Conservation (phyloP, 768 basidiomycete species). For the Boletus reticuloceps region DNA sequence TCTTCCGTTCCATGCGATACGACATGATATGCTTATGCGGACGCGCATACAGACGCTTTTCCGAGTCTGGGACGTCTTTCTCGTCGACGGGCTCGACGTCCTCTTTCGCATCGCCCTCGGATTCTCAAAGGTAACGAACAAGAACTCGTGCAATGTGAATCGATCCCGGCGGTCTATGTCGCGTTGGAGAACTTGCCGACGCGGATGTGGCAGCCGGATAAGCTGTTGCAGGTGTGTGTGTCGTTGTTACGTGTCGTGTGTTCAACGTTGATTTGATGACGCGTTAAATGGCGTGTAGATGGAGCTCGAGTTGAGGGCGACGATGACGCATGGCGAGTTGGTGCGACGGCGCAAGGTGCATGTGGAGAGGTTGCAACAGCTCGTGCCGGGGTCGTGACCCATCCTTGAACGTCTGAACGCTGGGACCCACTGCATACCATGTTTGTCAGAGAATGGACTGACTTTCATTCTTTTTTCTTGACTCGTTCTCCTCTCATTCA, state of each 20-base stretch:
- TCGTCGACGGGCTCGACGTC: constrained; percentile 89
- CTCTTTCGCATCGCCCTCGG: constrained; percentile 86
- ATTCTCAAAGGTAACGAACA: constrained; percentile 82
- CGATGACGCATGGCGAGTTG: constrained; percentile 54
- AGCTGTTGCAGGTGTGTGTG: constrained; percentile 70
- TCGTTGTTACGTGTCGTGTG: neutral
- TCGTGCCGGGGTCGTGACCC: constrained; percentile 32
- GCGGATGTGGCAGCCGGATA: constrained; percentile 91
- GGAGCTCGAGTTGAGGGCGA: constrained; percentile 55
- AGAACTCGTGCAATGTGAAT: constrained; percentile 81
- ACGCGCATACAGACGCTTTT: constrained; percentile 69
- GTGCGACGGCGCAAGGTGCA: constrained; percentile 53
- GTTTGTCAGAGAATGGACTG: too few species aligned
- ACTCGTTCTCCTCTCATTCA: neutral
- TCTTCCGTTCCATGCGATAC: neutral
- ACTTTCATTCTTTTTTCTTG: neutral
- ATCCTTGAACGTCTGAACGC: too few species aligned
- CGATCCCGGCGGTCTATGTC: constrained; percentile 86
- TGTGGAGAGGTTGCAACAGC: constrained; percentile 41
- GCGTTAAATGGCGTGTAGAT: constrained; percentile 32
- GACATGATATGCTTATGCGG: neutral
- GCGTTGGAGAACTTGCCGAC: constrained; percentile 87
- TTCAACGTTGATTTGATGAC: neutral
- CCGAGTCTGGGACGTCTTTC: constrained; percentile 94
- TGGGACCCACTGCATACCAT: too few species aligned